These are phyloP conservation scores for Geranium brycei DNA, from an alignment of 345 rosid genomes.

Conservation along the genomic window DNA sequence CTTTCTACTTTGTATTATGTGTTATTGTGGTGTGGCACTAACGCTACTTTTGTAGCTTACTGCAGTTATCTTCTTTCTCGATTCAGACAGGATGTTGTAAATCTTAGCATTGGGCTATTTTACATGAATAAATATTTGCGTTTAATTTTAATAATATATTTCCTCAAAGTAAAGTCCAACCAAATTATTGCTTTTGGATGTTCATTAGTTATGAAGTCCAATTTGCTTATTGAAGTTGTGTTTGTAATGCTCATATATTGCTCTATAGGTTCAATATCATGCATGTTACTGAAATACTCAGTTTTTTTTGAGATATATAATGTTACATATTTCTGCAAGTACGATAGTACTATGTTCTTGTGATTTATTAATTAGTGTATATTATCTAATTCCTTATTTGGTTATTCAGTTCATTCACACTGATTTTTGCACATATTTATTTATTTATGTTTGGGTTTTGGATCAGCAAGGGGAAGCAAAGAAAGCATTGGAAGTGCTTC, in stretches of 20 bases:
- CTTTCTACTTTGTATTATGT: background rate
- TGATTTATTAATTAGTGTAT: background rate
- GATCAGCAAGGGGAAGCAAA: slow-evolving; percentile 93
- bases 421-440: background rate
- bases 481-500: slow-evolving; percentile 86
- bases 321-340: background rate
- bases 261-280: background rate
- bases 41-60: no score
- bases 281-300: background rate
- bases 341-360: background rate
- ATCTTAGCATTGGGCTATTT: background rate
- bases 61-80: no score
- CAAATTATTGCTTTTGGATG: background rate
- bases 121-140: background rate
- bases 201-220: no score
- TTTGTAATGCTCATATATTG: background rate
- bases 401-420: slow-evolving; percentile 1
- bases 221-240: no score
- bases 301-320: background rate
- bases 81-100: no score
- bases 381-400: background rate
- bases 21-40: no score
- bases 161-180: background rate
- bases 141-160: no score
- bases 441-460: slow-evolving; percentile 7